Base-by-base conservation (phyloP, 768 basidiomycete genomes). In the Boletales sp. region DNA sequence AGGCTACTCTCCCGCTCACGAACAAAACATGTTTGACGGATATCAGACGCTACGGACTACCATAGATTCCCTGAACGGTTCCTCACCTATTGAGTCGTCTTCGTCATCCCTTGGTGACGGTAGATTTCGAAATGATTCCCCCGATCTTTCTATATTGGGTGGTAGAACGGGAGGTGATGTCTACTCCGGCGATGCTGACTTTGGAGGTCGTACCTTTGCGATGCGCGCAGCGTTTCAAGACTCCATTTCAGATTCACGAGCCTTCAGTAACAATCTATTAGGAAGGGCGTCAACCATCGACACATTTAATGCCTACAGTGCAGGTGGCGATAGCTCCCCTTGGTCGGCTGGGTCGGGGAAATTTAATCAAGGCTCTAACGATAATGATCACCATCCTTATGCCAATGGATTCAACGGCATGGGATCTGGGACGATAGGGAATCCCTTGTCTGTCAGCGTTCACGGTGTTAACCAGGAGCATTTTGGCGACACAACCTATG, bases 61-160 rank as follows among this genome's bases (percentile, higher is more conserved):
- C n/a, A 62, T 89, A 49, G 86, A 90, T 59, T 74, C 81, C 64
- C 52, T 80, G 27, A 72, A 69, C 39, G 69, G 73, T 35, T 74
- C 76, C 11, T 83, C 86, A 27, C 72, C 77, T 30, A 78, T 84
- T 14, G 83, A 86, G 51, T 89, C 88, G 9, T 86, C 87, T 3
- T 78, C 84, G 3, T 89, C 88, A 2, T 86, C 86, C 4, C 77
- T 87, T 38, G 79, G 84, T 51, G 79, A 74, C 27, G 79, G 77
- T 29, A 71, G 82, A 53, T 85, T 86, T 62, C 75, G 78, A 40
- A 80, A 82, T 54, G 76, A 74, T 17, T 89, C 87, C 30, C 87
- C 88, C 0, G 88, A 90, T 65, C 77, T 80, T n/a, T 64, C 74
- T 24, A 69, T 73, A 8, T 80, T 86, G 55, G 76, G 74, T 45